Evolutionary conservation across 352 stramenopile species (phyloP).

Genomic region (Peronosclerospora sorghi): DNA sequence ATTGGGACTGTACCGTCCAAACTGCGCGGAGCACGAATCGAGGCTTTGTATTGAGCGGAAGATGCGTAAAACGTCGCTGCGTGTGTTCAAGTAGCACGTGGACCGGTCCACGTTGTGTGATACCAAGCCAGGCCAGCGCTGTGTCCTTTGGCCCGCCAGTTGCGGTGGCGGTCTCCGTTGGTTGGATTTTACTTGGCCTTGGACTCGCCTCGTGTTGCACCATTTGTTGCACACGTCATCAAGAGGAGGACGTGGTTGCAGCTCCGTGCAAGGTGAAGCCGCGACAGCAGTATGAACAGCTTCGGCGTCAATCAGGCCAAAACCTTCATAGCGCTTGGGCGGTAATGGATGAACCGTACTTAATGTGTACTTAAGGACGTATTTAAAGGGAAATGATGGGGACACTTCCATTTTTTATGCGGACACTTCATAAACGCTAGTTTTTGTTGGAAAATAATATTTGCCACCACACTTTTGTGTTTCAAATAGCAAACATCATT

Average conservation of each 20-base stretch:
- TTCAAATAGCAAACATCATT: too few relatives aligned
- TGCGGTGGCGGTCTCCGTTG: constrained; percentile 8
- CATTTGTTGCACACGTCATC: constrained; percentile 8
- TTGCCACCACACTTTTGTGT: too few relatives aligned
- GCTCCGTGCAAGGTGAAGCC: constrained; percentile 17
- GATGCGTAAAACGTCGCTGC: constrained; percentile 33
- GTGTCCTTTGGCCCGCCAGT: constrained; percentile 19
- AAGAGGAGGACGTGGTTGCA: constrained; percentile 7
- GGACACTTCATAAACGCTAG: too few relatives aligned
- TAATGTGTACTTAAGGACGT: too few relatives aligned
- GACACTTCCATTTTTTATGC: too few relatives aligned
- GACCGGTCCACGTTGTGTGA: constrained; percentile 41
- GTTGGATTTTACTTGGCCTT: constrained; percentile 7
- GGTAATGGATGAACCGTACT: too few relatives aligned
- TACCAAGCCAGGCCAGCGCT: constrained; percentile 4
- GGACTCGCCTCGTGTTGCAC: constrained; percentile 10
- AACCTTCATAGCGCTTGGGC: constrained; percentile 17
- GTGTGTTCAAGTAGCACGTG: constrained; percentile 25
- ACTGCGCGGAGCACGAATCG: constrained; percentile 3
- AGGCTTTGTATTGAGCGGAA: constrained; percentile 14
- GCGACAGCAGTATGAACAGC: constrained; percentile 16
- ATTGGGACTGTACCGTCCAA: constrained; percentile 51
- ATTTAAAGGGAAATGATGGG: too few relatives aligned
- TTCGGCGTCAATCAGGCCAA: constrained; percentile 14
- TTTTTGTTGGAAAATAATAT: too few relatives aligned